These are phyloP conservation scores for Dryas alaskensis DNA, from an alignment of 306 rosid genomes.

Conservation along the genomic window DNA sequence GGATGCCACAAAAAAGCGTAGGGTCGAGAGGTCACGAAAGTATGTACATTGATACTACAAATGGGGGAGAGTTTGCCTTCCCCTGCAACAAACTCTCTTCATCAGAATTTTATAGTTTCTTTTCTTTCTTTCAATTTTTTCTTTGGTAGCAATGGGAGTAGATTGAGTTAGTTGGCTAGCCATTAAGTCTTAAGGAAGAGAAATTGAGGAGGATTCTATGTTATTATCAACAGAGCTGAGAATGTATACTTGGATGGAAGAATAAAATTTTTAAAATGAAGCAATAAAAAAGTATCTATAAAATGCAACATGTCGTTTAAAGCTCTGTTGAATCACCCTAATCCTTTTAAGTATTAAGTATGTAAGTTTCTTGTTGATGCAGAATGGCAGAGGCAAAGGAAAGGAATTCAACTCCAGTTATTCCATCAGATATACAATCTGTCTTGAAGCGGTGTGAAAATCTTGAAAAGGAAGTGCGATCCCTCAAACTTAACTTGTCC, in stretches of 20 bases:
- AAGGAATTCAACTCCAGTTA: slow-evolving; percentile 68
- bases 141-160: not conserved
- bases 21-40: slow-evolving; percentile 96
- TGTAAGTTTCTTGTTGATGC: slow-evolving; percentile 23
- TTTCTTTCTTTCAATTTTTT: not conserved
- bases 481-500: slow-evolving; percentile 80
- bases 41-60: slow-evolving; percentile 35
- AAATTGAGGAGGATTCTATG: not conserved
- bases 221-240: not conserved
- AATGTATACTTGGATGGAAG: too few species aligned
- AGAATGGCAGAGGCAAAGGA: slow-evolving; percentile 99
- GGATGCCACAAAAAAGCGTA: slow-evolving; percentile 83
- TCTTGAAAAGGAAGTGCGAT: slow-evolving; percentile 95
- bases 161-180: not conserved
- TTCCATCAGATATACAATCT: slow-evolving; percentile 87
- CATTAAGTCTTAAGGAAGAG: not conserved
- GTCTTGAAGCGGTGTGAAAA: slow-evolving; percentile 78
- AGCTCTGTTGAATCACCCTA: not conserved
- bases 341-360: too few species aligned
- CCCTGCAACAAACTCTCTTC: not conserved
- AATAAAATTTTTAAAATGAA: not conserved
- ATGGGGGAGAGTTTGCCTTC: slow-evolving; percentile 17
- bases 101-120: not conserved
- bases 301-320: not conserved
- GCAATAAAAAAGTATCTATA: not conserved